Base-by-base conservation (phyloP, 352 stramenopile genomes). In the Phytophthora palmivora region DNA sequence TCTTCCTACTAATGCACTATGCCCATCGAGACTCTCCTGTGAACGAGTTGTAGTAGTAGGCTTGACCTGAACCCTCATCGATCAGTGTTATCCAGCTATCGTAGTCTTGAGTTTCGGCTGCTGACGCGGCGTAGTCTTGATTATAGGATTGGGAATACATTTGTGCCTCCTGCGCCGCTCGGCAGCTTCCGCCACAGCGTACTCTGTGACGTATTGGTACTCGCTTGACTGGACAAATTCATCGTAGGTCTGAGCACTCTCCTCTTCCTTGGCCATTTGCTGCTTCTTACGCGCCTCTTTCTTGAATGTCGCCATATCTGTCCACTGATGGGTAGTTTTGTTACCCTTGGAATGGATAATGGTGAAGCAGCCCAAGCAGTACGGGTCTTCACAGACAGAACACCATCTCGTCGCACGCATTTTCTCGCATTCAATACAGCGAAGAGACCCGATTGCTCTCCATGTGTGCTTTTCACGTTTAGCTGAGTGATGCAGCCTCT, bases 371-470 rank as follows among this genome's bases (percentile, higher is more conserved):
- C 83, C 83, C 14, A 93, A 72, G 54, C 83, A 94, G 56, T 93
- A 95, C 39, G 82, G 84, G 42, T 95, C 87, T 42, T 87, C 72
- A 55, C 84, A 95, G 21, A 82, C 70, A 39, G 71, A 76, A 50
- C 84, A 94, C 80, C 78, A 95, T 24, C 84, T 70, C 11, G 87
- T 94, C 14, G 84, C 87, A 39, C 87, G 86, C 76, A 94, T 91
- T 57, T 91, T 93, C 59, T 95, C 87, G 47, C 87, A 94, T 58
- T 94, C 84, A 38, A 93, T 82, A 57, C 87, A 95, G n/a, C 85
- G 82, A 30, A 91, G 66, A 10, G 78, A 72, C 4, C 83, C 83
- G 15, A 95, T 87, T 3, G 81, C 69, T 43, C 81, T 91, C 83
- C 85, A 95, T 2, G 76, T 92, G 67, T 95, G 87, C 44, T 79